phyloP scores from a whole-genome alignment of 2,329 filamentous ascomycete species.

The Pseudogymnoascus sp. region DNA sequence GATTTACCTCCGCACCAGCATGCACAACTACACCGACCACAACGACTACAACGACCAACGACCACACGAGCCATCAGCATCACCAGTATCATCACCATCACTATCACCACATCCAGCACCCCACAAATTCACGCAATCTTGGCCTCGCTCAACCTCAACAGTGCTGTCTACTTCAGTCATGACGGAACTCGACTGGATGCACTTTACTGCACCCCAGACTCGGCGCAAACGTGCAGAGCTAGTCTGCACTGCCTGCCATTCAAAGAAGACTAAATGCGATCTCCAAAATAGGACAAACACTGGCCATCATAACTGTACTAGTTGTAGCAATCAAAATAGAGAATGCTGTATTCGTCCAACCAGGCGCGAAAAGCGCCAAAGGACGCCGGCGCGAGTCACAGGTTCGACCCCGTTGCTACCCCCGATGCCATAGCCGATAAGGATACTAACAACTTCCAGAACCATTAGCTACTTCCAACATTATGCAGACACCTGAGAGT shows the following conservation, averaged over 20 bases:
- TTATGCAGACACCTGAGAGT: background rate
- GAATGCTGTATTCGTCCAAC: conserved; percentile 14
- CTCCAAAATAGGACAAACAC: conserved; percentile 20
- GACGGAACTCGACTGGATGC: conserved; percentile 25
- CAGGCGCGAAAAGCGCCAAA: background rate
- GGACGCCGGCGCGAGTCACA: background rate
- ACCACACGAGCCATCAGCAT: background rate
- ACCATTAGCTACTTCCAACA: background rate
- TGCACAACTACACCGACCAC: background rate
- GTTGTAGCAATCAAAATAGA: conserved; percentile 23
- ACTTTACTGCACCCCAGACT: conserved; percentile 22
- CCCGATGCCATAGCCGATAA: background rate
- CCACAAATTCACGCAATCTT: background rate
- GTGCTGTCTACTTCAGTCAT: background rate
- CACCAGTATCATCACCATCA: background rate
- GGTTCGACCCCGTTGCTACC: background rate
- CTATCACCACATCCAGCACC: background rate
- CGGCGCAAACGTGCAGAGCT: conserved; percentile 29
- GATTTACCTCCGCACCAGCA: too few species aligned
- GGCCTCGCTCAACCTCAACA: background rate
- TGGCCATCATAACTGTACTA: conserved; percentile 9
- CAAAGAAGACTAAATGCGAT: conserved; percentile 32
- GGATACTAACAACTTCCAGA: background rate
- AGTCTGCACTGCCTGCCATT: conserved; percentile 28
- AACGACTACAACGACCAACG: background rate